Evolutionary conservation across 768 basidiomycete species (phyloP), one percentile per base, ranked within the genome.

Genomic region (Filobasidium wieringae): DNA sequence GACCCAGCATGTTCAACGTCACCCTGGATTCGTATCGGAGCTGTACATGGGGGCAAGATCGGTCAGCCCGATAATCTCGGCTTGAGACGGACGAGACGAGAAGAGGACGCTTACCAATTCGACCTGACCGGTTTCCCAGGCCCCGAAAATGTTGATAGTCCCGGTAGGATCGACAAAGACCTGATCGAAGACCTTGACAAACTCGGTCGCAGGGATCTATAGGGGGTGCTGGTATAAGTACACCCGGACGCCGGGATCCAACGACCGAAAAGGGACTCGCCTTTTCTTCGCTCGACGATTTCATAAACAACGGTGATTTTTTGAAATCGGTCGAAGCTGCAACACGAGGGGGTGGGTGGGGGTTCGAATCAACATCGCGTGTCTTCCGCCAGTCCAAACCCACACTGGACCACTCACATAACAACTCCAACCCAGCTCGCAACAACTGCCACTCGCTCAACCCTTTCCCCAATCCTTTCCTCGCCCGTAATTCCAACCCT

Each of bases 381-480:
- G 41, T 22, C 14, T 27, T 19, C 32, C 8, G 30, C 32, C 17
- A 30, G n/a, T 41, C 7, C 12, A n/a, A 17, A 47, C 8, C 22
- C 9, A 0, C 32, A 17, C 14, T 45, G 36, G 14, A 40, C 22
- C 2, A 68, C 84, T 62, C 67, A 90, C 90, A 81, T 24, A 96
- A 70, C 66, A 91, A 84, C 69, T 91, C 87, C 63, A 93, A 74
- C 0, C 82, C 84, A 32, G 86, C 88, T 64, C 85, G 81, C 72
- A 96, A 85, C 29, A 93, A 77, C 68, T 92, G 90, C 74, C 93
- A 95, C 22, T 87, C 87, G 60, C 88, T 91, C 64, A 96, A 69
- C 1, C 89, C 87, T 56, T 79, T 81, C 5, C 88, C 92, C 2
- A 92, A 68, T 0, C 83, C 79, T 66, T 78, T 82, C 54, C 82